phyloP scores from a whole-genome alignment of 129 eudicot species.

The Scalesia atractyloides region DNA sequence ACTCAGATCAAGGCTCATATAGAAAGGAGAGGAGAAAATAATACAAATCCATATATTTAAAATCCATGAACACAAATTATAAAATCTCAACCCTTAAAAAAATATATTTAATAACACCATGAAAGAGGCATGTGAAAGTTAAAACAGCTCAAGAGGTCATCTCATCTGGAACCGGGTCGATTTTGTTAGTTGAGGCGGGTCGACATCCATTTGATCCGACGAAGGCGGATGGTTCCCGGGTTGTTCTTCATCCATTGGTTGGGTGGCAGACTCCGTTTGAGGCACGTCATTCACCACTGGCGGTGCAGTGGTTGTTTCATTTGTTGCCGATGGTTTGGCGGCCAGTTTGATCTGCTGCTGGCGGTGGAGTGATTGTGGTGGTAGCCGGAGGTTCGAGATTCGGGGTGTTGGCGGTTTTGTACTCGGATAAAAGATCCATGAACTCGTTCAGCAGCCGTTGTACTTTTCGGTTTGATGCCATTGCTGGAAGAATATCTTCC shows the following conservation, averaged over 20 bases:
- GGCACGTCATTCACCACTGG: constrained; percentile 27
- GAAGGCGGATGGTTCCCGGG: constrained; percentile 17
- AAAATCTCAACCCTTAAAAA: background rate
- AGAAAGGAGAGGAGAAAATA: background rate
- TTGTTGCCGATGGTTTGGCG: constrained; percentile 24
- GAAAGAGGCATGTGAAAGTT: background rate
- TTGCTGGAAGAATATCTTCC: constrained; percentile 97
- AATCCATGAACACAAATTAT: background rate
- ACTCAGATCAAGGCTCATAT: background rate
- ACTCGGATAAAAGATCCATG: constrained; percentile 89
- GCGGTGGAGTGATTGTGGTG: constrained; percentile 17
- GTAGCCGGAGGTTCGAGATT: constrained; percentile 25
- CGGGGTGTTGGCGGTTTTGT: constrained; percentile 38
- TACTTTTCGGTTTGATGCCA: constrained; percentile 96
- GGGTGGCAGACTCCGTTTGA: constrained; percentile 32
- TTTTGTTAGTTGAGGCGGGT: constrained; percentile 31
- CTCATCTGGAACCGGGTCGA: constrained; percentile 21
- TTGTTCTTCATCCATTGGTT: constrained; percentile 36
- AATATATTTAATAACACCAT: background rate
- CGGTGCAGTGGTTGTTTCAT: constrained; percentile 15
- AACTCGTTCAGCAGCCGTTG: constrained; percentile 91
- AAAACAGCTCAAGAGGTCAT: constrained; percentile 31
- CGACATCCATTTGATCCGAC: constrained; percentile 52
- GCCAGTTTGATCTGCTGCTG: constrained; percentile 40
- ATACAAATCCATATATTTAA: constrained; percentile 19